Evolutionary conservation across 257 asterid species (phyloP), one percentile per base, ranked within the genome.

Genomic region (Schizonepeta tenuifolia): DNA sequence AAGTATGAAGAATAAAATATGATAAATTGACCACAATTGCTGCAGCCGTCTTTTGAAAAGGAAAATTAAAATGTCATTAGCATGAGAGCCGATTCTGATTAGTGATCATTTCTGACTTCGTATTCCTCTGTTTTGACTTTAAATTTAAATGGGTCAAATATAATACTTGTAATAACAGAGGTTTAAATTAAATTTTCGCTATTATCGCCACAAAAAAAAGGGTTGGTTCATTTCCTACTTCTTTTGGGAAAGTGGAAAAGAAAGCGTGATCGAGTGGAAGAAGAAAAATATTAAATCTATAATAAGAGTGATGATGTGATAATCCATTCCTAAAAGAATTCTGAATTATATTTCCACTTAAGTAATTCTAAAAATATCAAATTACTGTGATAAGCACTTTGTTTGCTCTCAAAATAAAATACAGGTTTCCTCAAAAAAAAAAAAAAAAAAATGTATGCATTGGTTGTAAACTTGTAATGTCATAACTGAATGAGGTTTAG

Each of bases 51-150:
- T 43, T 51, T 69, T 69, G 72, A 62, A 9, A 9, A 31, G 31
- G 41, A 18, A 31, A 12, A 10, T 69, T 8, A 24, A 67, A 50
- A 18, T 21, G 26, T 7, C 49, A 12, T n/a, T 26, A 40, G 2
- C 7, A 11, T 13, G 57, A 53, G 15, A 28, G 40, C 21, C 57
- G 51, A 70, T 26, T 62, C 43, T 56, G 9, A 7, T 36, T 35
- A n/a, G n/a, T n/a, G n/a, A n/a, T n/a, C n/a, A n/a, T n/a, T n/a
- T 35, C 40, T 35, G 74, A 57, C 66, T 71, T 65, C 70, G 65
- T 47, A 58, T 33, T 44, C 49, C 6, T 67, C 12, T 41, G 47
- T 28, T 60, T 21, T 38, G 55, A 31, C 43, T 38, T 59, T n/a
- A n/a, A n/a, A n/a, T n/a, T n/a, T n/a, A 43, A 64, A 21, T 20